Evolutionary conservation across 768 basidiomycete genomes (phyloP).

Genomic region (Chiua virens): DNA sequence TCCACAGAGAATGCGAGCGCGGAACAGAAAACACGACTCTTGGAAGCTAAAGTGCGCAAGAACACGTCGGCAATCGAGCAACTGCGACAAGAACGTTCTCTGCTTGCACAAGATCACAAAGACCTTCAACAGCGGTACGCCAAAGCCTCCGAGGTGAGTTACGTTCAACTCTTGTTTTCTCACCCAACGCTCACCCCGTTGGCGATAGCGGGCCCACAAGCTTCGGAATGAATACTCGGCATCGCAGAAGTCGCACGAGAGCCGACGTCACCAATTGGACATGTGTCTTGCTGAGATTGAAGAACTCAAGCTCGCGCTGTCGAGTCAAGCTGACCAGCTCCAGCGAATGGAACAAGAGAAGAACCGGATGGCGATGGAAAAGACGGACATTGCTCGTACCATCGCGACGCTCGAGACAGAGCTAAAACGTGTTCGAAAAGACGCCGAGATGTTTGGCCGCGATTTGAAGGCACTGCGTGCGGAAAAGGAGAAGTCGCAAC

Average conservation of each 20-base stretch:
- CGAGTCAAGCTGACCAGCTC: slow-evolving; percentile 59
- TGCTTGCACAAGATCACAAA: slow-evolving; percentile 69
- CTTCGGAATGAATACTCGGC: slow-evolving; percentile 61
- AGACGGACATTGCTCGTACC: slow-evolving; percentile 61
- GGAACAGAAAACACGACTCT: slow-evolving; percentile 71
- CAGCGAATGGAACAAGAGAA: slow-evolving; percentile 65
- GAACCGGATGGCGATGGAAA: slow-evolving; percentile 58
- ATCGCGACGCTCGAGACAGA: slow-evolving; percentile 73
- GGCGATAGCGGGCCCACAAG: slow-evolving; percentile 53
- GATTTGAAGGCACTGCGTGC: slow-evolving; percentile 67
- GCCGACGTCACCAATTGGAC: slow-evolving; percentile 73
- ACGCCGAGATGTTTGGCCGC: slow-evolving; percentile 75
- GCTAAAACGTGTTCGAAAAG: slow-evolving; percentile 68
- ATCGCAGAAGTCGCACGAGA: slow-evolving; percentile 67
- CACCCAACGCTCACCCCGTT: not conserved
- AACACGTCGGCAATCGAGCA: slow-evolving; percentile 72
- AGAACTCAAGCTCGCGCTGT: slow-evolving; percentile 67
- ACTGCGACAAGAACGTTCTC: slow-evolving; percentile 72
- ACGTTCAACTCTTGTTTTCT: not conserved
- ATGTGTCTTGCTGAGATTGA: slow-evolving; percentile 70
- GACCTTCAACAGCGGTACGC: slow-evolving; percentile 66
- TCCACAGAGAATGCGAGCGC: slow-evolving; percentile 60
- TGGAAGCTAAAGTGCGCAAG: slow-evolving; percentile 66
- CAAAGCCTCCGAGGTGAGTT: slow-evolving; percentile 64
- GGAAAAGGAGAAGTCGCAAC: slow-evolving; percentile 66